phyloP scores from a whole-genome alignment of 73 alveolate genomes.

The Paramecium pentaurelia region DNA sequence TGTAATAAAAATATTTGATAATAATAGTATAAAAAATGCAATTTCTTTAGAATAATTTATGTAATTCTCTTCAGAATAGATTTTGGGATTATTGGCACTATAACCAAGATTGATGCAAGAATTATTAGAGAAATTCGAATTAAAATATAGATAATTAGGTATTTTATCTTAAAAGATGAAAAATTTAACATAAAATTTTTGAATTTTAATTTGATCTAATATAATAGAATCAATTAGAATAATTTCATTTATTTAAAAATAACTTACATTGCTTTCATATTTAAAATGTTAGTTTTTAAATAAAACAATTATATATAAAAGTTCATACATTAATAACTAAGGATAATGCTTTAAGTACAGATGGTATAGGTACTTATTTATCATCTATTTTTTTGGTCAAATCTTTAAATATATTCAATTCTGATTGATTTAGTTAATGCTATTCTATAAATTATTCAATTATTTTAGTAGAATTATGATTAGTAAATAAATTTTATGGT shows the following conservation, averaged over 20 bases:
- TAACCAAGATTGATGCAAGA: slow-evolving; percentile 2
- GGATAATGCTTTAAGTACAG: slow-evolving; percentile 1
- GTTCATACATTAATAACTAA: not conserved
- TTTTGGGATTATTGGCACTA: not conserved
- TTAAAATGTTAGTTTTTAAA: not conserved
- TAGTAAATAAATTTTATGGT: not conserved
- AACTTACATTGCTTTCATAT: not conserved
- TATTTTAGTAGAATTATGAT: not conserved
- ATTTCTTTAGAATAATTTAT: not conserved
- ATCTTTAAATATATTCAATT: not conserved
- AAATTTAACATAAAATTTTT: not conserved
- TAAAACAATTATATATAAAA: not conserved
- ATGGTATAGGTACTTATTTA: not conserved
- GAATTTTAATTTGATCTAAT: not conserved
- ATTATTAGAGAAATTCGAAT: not conserved
- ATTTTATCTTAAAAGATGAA: not conserved
- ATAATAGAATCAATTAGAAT: not conserved
- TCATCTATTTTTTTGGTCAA: not conserved
- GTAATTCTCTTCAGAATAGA: not conserved
- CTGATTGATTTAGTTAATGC: not conserved
- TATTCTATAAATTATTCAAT: not conserved
- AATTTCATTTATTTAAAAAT: not conserved
- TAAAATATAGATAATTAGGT: not conserved
- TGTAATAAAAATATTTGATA: not conserved
- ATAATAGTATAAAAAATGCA: not conserved